These are phyloP conservation scores for Mycena citricolor DNA, from an alignment of 1,284 basidiomycete genomes.

Conservation along the genomic window DNA sequence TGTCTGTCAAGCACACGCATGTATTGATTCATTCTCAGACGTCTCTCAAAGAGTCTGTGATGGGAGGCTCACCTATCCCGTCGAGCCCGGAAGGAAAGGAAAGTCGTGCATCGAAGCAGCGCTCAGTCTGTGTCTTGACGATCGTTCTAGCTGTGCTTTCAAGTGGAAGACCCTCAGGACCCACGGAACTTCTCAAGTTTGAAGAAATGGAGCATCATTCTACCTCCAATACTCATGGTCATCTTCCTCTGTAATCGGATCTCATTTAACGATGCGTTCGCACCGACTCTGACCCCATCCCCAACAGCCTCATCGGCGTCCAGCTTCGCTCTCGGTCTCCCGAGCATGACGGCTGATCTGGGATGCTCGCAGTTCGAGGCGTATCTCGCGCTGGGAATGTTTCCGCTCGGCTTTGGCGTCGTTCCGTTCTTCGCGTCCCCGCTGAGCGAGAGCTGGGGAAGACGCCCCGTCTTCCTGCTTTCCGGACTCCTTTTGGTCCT, in stretches of 20 bases:
- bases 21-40: no score
- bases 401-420: constrained; percentile 3
- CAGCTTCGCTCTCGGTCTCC: not conserved
- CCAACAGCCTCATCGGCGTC: not conserved
- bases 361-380: constrained; percentile 4
- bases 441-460: constrained; percentile 3
- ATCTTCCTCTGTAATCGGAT: not conserved
- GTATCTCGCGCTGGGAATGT: constrained; percentile 1
- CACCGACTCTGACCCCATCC: not conserved
- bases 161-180: not conserved
- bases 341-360: constrained; percentile 3
- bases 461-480: constrained; percentile 5
- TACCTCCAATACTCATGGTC: not conserved
- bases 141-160: constrained; percentile 4
- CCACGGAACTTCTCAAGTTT: not conserved
- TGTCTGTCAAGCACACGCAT: no score
- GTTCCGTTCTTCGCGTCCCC: constrained; percentile 4
- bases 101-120: no score
- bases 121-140: no score
- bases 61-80: no score
- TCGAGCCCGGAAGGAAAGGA: no score
- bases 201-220: constrained; percentile 1
- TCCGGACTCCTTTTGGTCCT: not conserved
- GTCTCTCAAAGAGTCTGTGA: no score
- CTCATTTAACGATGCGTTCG: not conserved